Conservation (phyloP, 306 rosid species). For the Carpinus viminea region DNA sequence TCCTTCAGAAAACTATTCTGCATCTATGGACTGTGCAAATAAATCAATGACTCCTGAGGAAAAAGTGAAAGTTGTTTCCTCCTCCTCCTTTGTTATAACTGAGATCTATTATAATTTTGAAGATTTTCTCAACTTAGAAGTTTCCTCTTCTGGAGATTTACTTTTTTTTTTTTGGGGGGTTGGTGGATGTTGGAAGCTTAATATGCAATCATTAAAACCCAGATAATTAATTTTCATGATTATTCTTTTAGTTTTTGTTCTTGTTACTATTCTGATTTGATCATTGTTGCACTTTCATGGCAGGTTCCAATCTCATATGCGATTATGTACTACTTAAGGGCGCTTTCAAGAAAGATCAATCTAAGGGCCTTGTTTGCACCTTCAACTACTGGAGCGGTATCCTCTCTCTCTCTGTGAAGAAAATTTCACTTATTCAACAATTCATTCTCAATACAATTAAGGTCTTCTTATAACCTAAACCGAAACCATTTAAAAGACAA, state of each 20-base stretch:
- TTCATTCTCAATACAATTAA: too few relatives aligned
- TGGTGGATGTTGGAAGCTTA: too few relatives aligned
- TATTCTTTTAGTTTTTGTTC: neutral
- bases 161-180: too few relatives aligned
- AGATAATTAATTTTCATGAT: neutral
- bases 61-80: slow-evolving; percentile 38
- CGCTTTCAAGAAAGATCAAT: slow-evolving; percentile 40
- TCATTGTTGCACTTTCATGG: slow-evolving; percentile 13
- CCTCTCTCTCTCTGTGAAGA: too few relatives aligned
- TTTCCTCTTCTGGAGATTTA: neutral
- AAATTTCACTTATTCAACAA: too few relatives aligned
- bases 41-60: slow-evolving; percentile 32
- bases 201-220: too few relatives aligned
- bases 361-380: slow-evolving; percentile 71
- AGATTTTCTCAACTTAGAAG: neutral
- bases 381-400: slow-evolving; percentile 79
- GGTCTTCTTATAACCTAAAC: too few relatives aligned
- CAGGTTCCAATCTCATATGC: slow-evolving; percentile 40
- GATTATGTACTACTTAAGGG: slow-evolving; percentile 28
- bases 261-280: neutral
- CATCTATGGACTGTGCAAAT: slow-evolving; percentile 34
- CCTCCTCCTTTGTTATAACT: neutral
- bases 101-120: neutral
- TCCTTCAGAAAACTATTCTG: slow-evolving; percentile 20
- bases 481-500: too few relatives aligned